Base-by-base conservation (phyloP, 768 basidiomycete genomes). In the Hebeloma cylindrosporum region DNA sequence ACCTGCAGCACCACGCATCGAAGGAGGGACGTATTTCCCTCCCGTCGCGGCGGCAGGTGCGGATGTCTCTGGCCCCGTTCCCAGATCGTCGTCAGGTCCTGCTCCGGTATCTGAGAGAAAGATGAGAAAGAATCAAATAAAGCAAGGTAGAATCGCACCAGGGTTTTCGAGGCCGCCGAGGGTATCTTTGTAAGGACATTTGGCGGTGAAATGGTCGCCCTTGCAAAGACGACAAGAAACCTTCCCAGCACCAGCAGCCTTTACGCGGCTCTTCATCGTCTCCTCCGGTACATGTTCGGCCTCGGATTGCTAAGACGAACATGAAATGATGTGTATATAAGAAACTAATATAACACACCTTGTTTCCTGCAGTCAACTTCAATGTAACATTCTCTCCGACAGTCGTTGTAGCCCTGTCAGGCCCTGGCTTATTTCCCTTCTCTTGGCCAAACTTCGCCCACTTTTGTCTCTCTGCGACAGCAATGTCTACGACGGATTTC, bases 121-220 rank as follows among this genome's bases (percentile, higher is more conserved):
- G 20, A 23, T 10, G 22, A 25, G 17, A 11, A 46, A 18, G 33
- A 43, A 21, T 9, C 4, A 14, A n/a, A n/a, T n/a, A 27, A 9
- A 37, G 14, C 18, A 37, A 10, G 27, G 17, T 13, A 27, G 22
- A 63, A 71, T 41, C n/a, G n/a, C 57, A 77, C 83, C 83, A 3
- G 70, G 67, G 9, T 72, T 73, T 40, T 83, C 88, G 36, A 93
- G 72, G 3, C 81, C 87, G 7, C 83, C 85, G 10, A 99, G 78
- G 7, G 88, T 87, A 58, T 97, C 93, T 69, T 93, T 96, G 78
- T 93, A 94, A 5, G 96, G 96, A 77, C 96, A 98, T 66, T 94
- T 93, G 51, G 93, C 88, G 10, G 96, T 99, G 68, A 94, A 98
- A 71, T 98, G 96, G 52, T 88, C 88, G 40, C 95, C 96, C 62